Evolutionary conservation across 306 rosid genomes (phyloP), one percentile per base, ranked within the genome.

Genomic region (Cucumis sativus): DNA sequence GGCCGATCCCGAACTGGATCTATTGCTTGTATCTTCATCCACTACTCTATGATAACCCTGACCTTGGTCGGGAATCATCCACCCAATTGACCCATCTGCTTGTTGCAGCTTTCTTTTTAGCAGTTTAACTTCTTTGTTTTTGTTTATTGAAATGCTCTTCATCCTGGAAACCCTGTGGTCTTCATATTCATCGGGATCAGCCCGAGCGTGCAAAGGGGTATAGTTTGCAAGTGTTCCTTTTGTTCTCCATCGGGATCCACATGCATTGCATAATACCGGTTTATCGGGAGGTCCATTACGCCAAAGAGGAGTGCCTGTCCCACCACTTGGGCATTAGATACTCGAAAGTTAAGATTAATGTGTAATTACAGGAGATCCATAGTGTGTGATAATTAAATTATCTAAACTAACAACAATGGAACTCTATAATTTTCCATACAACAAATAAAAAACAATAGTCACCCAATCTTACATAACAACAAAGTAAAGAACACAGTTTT

Each of bases 221-320:
- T 96, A 96, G 83, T 96, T 92, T 77, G 89, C 91, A 39, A 96
- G 99, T 18, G 99, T 91, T 85, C 99, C 99, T 87, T 96, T 96
- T 13, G 99, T 96, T 88, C 99, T 96, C 99, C 99, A 96, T 62
- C 99, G 97, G 78, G 99, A 96, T 16, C 99, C 99, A 67, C 99
- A 96, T 20, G 99, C 99, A 87, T 96, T 96, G 91, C 99, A 96
- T 80, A 96, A 86, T 54, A 96, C 92, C 67, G 98, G 98, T 90
- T 96, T 96, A 80, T 96, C 98, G 2, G 97, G 96, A 73, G 99
- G 99, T 18, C 99, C 99, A 59, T 96, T 96, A 77, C 99, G 97
- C 99, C 99, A 96, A 76, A 96, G 97, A 40, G 99, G 99, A 72
- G 99, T 96, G 91, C 93, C 99, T 96, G 87, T 87, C 79, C 75